Evolutionary conservation across 345 rosid genomes (phyloP), one percentile per base, ranked within the genome.

Genomic region (Rhizophora apiculata): DNA sequence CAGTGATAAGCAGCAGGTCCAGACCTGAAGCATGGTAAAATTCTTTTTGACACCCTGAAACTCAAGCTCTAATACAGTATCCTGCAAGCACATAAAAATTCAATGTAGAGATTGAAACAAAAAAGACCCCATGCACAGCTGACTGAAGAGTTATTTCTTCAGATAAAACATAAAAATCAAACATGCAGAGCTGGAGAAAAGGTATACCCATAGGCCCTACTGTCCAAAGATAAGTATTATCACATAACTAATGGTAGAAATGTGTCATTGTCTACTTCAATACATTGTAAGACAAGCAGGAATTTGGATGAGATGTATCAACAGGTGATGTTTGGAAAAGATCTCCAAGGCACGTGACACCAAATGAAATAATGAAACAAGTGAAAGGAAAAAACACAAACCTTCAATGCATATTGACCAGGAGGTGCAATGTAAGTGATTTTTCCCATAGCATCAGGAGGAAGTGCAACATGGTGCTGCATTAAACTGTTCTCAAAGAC

Each of bases 381-480:
- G 48, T 36, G n/a, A 67, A 62, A 65, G 64, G 67, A 60, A 62
- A 32, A 32, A 73, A 21, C 54, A 36, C 82, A 72, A 72, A 90
- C 99, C 95, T 86, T 90, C 76, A 96, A 77, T 13, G 99, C 90
- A 81, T 96, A 96, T 85, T 96, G 98, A 81, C 99, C 99, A 81
- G 98, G 85, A 22, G 97, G 92, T 57, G 99, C 98, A 87, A 92
- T 68, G 72, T 92, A 96, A 69, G 87, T 82, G 76, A 96, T 73
- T 80, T 96, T 96, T 52, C 99, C 99, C 99, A 96, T 92, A 51
- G 95, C 83, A 83, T 90, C 97, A 66, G 99, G 98, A 68, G 98
- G 98, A 68, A 92, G 90, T 2, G 85, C 96, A 75, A 96, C 87
- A 74, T 81, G 92, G 73, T 96, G 99, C 58, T 85, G 79, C 97